Base-by-base conservation (phyloP, 148 eudicot genomes). In the Simmondsia chinensis region DNA sequence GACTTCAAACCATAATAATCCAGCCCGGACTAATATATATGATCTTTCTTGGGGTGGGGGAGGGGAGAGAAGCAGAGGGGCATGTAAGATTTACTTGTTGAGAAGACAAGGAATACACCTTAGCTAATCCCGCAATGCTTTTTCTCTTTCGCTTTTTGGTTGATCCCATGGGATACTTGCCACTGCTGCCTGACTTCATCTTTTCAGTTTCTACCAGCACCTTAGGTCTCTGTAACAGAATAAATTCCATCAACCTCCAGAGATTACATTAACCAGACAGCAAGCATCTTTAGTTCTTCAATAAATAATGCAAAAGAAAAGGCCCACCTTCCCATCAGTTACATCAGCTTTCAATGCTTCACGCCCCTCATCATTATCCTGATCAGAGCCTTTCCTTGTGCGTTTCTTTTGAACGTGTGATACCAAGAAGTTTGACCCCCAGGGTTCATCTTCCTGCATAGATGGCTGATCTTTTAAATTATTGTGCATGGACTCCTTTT, bases 101-200 rank as follows among this genome's bases (percentile, higher is more conserved):
- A n/a, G n/a, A n/a, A n/a, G n/a, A n/a, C n/a, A 5, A 21, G 11
- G 34, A 46, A 27, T 40, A 50, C 82, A 86, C 99, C 94, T 85
- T 91, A 33, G 81, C 70, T 66, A 91, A 66, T 43, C 85, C 93
- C 9, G 68, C 28, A 39, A 74, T 16, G 26, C 85, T 72, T 70
- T 63, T 79, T 48, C 73, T 60, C 65, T 72, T 85, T 35, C 62
- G 55, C 63, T 79, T 85, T 61, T 72, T 74, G 23, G 4, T 20
- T 39, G 76, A 60, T 44, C 55, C 75, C 18, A 24, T 54, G 32
- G 70, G 43, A 48, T 74, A 50, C 49, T 75, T 75, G 16, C 59
- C 63, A 65, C 53, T 44, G 41, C 45, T 57, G 30, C 35, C 57
- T 48, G 42, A 33, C 27, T 54, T 63, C 34, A 39, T 13, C 43